These are phyloP conservation scores for Fagus crenata DNA, from an alignment of 306 rosid genomes.

Conservation along the genomic window DNA sequence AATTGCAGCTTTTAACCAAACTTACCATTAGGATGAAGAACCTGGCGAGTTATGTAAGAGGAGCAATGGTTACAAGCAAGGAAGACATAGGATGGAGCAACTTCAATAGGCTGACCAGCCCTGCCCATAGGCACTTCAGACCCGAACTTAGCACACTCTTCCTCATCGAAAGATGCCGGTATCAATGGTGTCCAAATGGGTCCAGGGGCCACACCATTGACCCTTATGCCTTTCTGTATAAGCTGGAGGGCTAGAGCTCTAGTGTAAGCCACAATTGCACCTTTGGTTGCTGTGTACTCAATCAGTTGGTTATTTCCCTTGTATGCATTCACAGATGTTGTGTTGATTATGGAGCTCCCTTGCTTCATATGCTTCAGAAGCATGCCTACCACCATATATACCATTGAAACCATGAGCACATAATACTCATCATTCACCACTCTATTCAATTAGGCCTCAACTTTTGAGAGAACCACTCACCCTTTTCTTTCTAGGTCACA, in stretches of 20 bases:
- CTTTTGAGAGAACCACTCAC: too few relatives aligned
- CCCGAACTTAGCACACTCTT: constrained; percentile 41
- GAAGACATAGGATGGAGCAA: constrained; percentile 68
- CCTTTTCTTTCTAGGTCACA: too few relatives aligned
- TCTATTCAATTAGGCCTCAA: too few relatives aligned
- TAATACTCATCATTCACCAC: not conserved
- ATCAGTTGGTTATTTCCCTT: constrained; percentile 44
- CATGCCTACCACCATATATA: constrained; percentile 43
- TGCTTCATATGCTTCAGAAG: constrained; percentile 69
- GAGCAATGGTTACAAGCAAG: constrained; percentile 72
- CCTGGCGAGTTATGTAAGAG: constrained; percentile 76
- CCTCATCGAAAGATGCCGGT: constrained; percentile 44
- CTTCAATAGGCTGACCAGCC: constrained; percentile 77
- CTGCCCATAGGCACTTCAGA: constrained; percentile 62
- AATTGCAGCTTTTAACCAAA: not conserved
- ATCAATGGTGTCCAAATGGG: constrained; percentile 79
- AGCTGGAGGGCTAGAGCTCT: constrained; percentile 72
- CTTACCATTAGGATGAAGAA: constrained; percentile 79
- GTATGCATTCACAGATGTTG: constrained; percentile 73
- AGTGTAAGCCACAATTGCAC: constrained; percentile 67
- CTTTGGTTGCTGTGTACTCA: constrained; percentile 70
- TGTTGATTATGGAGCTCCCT: constrained; percentile 74
- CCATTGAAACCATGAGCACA: not conserved
- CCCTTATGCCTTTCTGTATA: constrained; percentile 52
- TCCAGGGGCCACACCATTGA: constrained; percentile 86